Base-by-base conservation (phyloP, 169 alveolate species). In the Plasmodium coatneyi region DNA sequence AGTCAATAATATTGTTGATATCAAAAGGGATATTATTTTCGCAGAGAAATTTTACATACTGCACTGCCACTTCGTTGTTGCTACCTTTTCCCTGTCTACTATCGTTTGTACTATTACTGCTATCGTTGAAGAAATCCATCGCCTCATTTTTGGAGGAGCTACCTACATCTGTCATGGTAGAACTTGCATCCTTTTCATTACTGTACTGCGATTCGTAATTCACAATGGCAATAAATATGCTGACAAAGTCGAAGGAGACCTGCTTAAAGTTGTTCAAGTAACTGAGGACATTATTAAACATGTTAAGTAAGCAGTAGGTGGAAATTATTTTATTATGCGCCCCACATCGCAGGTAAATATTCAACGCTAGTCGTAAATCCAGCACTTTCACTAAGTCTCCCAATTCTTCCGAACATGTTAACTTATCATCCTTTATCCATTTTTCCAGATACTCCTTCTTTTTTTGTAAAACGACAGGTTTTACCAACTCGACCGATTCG, bases 401-500 rank as follows among this genome's bases (percentile, higher is more conserved):
- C 30, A 99, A 97, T 93, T 98, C 99, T 95, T 98, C 99, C 46
- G 99, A 98, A 92, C 98, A 98, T 39, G 99, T 99, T 80, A 99
- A 96, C 96, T 99, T 99, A 80, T 98, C 99, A 92, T 98, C 99
- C 71, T 98, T 97, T 83, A 99, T 96, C 99, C 99, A 99, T 89
- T 98, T 98, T 95, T 98, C 99, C 36, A 99, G 93, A 71, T 99
- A 92, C 52, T 97, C 97, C 83, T 96, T 96, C 82, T 98, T 96
- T 49, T 97, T 98, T 96, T 99, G 99, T 32, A 98, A 97, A 84
- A 99, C 98, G 66, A 99, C 99, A 1, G 99, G 99, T 72, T 98
- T 97, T 76, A 98, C 99, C 87, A 99, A 96, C 96, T 99, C 99
- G 80, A 98, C 60, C 30, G 99, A 97, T 96, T 99, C 99, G 87